Conservation (phyloP, 2,329 filamentous ascomycete genomes). For the Aspergillaceae sp. region DNA sequence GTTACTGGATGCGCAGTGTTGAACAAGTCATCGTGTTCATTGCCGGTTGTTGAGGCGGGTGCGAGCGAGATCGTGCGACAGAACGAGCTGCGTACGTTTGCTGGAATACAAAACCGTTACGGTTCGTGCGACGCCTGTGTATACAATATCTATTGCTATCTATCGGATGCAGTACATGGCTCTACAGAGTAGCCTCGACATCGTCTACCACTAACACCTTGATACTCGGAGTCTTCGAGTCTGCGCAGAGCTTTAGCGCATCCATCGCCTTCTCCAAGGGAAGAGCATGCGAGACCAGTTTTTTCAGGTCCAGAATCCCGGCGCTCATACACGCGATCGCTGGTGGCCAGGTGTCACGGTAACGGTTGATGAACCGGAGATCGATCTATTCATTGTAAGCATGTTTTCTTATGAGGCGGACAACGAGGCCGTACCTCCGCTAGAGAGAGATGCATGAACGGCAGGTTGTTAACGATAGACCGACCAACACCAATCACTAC, state of each 20-base stretch:
- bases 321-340: constrained; percentile 54
- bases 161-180: too few species aligned
- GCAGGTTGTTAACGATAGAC: constrained; percentile 55
- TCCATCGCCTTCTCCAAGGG: constrained; percentile 54
- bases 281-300: constrained; percentile 55
- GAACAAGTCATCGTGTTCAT: too few species aligned
- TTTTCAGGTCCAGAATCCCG: constrained; percentile 53
- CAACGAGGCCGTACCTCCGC: constrained; percentile 36
- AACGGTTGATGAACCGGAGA: constrained; percentile 62
- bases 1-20: too few species aligned
- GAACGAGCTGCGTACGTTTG: too few species aligned
- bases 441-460: constrained; percentile 58
- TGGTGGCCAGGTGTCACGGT: constrained; percentile 60
- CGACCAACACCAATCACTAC: constrained; percentile 59
- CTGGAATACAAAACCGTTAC: too few species aligned
- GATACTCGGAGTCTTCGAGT: constrained; percentile 47
- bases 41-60: too few species aligned
- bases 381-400: constrained; percentile 44
- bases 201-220: constrained; percentile 55
- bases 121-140: too few species aligned
- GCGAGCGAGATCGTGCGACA: too few species aligned
- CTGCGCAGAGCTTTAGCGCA: constrained; percentile 47
- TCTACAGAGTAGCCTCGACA: constrained; percentile 14
- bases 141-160: too few species aligned
- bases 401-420: not conserved